Conservation (phyloP, 768 basidiomycete genomes). For the Russula dissimulans region DNA sequence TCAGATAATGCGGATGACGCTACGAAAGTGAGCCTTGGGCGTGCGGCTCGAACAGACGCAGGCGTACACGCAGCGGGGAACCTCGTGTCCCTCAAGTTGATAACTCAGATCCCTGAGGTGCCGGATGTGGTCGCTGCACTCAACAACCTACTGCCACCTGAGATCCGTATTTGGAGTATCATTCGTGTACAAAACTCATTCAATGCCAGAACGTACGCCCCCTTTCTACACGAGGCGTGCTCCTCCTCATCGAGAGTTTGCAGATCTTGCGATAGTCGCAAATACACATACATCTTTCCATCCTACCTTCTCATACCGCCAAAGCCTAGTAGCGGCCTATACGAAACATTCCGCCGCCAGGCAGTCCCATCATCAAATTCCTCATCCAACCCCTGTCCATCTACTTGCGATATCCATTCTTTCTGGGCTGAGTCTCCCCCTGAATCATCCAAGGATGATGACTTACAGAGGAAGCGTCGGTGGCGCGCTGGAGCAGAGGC, state of each 20-base stretch:
- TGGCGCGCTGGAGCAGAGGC: slow-evolving; percentile 57
- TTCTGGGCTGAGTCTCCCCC: slow-evolving; percentile 50
- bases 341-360: slow-evolving; percentile 34
- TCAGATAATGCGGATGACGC: slow-evolving; percentile 89
- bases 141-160: slow-evolving; percentile 82
- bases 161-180: slow-evolving; percentile 90
- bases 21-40: slow-evolving; percentile 76
- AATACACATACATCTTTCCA: slow-evolving; percentile 97
- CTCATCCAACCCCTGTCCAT: slow-evolving; percentile 1
- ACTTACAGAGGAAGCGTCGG: slow-evolving; percentile 53
- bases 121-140: slow-evolving; percentile 60
- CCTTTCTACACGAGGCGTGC: background rate
- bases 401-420: slow-evolving; percentile 31
- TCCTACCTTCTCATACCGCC: slow-evolving; percentile 89
- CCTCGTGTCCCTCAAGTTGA: slow-evolving; percentile 86
- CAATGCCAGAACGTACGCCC: slow-evolving; percentile 59
- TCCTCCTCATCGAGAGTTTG: background rate
- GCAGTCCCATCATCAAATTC: slow-evolving; percentile 23
- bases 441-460: slow-evolving; percentile 41
- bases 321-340: slow-evolving; percentile 60
- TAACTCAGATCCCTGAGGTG: slow-evolving; percentile 62
- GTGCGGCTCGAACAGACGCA: slow-evolving; percentile 93
- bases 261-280: slow-evolving; percentile 88
- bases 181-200: slow-evolving; percentile 75
- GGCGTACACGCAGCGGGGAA: slow-evolving; percentile 98